Conservation (phyloP, 75 land plant species). For the Cunninghamia lanceolata region DNA sequence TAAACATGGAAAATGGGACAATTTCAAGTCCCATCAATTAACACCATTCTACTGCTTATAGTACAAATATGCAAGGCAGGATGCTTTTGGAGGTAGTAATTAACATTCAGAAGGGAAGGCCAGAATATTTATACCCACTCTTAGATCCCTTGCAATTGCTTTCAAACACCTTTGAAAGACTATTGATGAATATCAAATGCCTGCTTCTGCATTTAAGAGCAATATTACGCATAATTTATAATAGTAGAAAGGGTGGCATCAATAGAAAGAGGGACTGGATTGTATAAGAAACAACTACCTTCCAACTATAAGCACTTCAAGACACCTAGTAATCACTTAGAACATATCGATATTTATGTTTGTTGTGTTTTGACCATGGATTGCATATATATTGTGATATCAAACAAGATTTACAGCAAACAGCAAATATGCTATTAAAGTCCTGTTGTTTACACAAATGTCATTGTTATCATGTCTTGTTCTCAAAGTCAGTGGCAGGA, state of each 20-base stretch:
- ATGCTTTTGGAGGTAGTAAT: not conserved
- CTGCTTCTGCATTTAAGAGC: not conserved
- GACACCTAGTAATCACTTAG: not conserved
- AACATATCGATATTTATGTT: not conserved
- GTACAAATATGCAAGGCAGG: not conserved
- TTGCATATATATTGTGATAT: not conserved
- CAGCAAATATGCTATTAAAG: not conserved
- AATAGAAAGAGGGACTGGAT: not conserved
- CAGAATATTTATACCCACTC: not conserved
- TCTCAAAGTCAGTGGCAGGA: not conserved
- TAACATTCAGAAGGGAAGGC: not conserved
- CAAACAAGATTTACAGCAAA: not conserved
- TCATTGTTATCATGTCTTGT: not conserved
- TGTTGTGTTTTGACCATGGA: not conserved
- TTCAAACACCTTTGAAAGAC: not conserved
- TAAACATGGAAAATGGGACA: too few species aligned
- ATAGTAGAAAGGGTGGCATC: not conserved
- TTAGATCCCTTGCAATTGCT: not conserved
- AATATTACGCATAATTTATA: not conserved
- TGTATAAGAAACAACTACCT: not conserved
- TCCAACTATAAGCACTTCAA: not conserved
- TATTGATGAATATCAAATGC: not conserved
- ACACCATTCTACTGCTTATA: not conserved
- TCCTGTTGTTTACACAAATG: not conserved
- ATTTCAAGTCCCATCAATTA: too few species aligned